These are phyloP conservation scores for Ensete ventricosum DNA, from an alignment of 176 grass and related monocot genomes.

Conservation along the genomic window DNA sequence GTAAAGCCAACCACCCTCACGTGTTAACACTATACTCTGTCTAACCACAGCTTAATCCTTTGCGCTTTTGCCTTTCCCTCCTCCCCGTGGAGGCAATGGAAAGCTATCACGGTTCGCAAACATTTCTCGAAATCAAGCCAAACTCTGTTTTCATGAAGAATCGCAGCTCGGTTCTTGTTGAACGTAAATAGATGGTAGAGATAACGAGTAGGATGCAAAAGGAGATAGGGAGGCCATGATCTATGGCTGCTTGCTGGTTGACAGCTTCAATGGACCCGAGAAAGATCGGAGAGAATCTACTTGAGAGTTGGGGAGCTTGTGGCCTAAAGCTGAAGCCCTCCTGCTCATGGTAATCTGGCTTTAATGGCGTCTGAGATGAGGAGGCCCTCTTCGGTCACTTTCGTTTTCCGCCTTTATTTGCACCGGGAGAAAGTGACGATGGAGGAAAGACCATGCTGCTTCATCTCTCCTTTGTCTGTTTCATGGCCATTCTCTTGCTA, in stretches of 20 bases:
- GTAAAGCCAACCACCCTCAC: background rate
- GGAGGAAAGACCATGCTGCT: background rate
- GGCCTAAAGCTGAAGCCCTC: background rate
- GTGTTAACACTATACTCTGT: background rate
- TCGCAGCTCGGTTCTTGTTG: too few relatives aligned
- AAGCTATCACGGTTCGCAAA: too few relatives aligned
- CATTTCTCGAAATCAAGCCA: too few relatives aligned
- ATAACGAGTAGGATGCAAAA: too few relatives aligned
- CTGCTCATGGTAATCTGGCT: background rate
- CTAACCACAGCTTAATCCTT: too few relatives aligned
- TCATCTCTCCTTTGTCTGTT: background rate
- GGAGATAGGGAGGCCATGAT: too few relatives aligned
- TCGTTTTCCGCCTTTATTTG: background rate
- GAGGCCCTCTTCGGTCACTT: background rate
- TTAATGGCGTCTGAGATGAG: background rate
- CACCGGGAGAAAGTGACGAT: background rate
- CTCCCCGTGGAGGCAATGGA: too few relatives aligned
- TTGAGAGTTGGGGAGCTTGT: background rate
- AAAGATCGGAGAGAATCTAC: background rate
- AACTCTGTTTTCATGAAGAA: too few relatives aligned
- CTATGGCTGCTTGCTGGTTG: background rate
- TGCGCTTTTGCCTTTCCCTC: too few relatives aligned
- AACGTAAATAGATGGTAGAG: too few relatives aligned
- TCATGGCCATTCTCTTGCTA: too few relatives aligned
- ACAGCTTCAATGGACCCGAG: background rate